Evolutionary conservation across 345 rosid species (phyloP).

Genomic region (Gossypium arboreum): DNA sequence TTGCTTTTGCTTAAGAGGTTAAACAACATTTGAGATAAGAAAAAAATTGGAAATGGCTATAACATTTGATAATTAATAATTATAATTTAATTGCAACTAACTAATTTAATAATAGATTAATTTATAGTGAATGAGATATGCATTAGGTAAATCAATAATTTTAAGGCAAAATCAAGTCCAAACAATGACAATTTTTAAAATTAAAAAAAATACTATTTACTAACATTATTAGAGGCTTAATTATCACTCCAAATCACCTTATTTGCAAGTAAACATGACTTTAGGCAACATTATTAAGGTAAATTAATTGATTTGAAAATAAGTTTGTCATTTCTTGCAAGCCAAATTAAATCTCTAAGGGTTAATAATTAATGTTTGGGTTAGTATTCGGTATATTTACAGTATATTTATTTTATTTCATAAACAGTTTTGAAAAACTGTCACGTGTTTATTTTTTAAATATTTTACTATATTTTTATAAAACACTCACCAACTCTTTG

Average conservation of each 20-base stretch:
- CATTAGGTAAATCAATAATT: not conserved
- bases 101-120: not conserved
- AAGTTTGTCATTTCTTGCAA: not conserved
- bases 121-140: not conserved
- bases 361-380: too few species aligned
- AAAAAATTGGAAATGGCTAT: too few species aligned
- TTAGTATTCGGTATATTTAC: too few species aligned
- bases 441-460: too few species aligned
- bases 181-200: not conserved
- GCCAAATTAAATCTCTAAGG: not conserved
- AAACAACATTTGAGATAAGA: too few species aligned
- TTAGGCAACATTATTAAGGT: not conserved
- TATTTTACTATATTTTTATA: rapidly evolving
- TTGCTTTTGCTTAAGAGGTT: too few species aligned
- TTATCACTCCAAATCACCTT: not conserved
- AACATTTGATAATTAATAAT: not conserved
- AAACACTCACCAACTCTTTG: too few species aligned
- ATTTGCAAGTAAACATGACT: not conserved
- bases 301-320: not conserved
- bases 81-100: not conserved
- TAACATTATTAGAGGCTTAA: not conserved
- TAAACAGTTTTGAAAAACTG: too few species aligned
- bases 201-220: not conserved
- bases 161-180: not conserved
- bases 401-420: too few species aligned